Evolutionary conservation across 129 eudicot genomes (phyloP), one percentile per base, ranked within the genome.

Genomic region (Cynara cardunculus): DNA sequence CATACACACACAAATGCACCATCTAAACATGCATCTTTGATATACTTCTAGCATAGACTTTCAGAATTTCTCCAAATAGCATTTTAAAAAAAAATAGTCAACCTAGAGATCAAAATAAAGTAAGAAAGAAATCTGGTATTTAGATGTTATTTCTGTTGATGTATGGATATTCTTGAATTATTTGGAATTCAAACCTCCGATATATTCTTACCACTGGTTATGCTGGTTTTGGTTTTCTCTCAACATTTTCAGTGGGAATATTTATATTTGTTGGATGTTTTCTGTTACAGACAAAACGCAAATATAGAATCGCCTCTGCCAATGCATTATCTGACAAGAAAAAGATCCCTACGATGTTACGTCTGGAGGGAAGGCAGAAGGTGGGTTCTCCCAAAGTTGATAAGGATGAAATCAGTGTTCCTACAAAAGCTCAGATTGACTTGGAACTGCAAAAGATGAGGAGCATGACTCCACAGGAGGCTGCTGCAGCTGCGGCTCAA

Each of bases 401-500:
- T 69, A 73, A 78, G 82, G 95, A 84, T 66, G 94, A 89, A 16
- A 46, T 84, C 7, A 75, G 5, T 78, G 80, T 84, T 27, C 89
- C 90, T 24, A 78, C 89, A n/a, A 90, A 82, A 79, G 73, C 92
- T 76, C 87, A 92, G 85, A 90, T 88, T 30, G 99, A 95, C 87
- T 79, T 86, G 32, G 99, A 95, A 81, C 78, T 95, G 7, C 90
- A 94, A 26, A 88, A 90, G 89, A 89, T 95, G 97, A 90, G 92
- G 76, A 95, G 82, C 22, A 95, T 92, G 99, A 95, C 90, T 69
- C 88, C 97, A 18, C 81, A 95, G 82, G 97, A 95, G 87, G 99
- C 99, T 1, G 99, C 99, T 18, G 92, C 92, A 9, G 97, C 90
- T 62, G 97, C 97, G 19, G 99, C 97, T 81, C 91, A 78, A 77